These are phyloP conservation scores for Tremella yokohamensis DNA, from an alignment of 768 basidiomycete species.

Conservation along the genomic window DNA sequence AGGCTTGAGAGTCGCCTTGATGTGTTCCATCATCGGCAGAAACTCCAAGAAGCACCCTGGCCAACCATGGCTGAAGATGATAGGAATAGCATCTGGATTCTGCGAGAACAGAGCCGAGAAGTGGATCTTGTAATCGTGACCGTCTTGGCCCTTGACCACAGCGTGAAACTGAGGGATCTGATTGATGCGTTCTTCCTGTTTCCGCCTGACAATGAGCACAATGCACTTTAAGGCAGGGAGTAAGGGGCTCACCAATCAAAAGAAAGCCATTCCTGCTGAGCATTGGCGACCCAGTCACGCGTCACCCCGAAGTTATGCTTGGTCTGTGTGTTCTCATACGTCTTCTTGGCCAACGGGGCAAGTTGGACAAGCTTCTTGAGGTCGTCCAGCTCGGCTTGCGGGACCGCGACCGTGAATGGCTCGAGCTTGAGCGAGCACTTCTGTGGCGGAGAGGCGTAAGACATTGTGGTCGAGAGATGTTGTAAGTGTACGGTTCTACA, in stretches of 20 bases:
- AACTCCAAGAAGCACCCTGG: slow-evolving; percentile 30
- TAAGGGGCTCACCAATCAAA: slow-evolving; percentile 28
- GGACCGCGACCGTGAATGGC: slow-evolving; percentile 27
- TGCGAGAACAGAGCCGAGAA: slow-evolving; percentile 30
- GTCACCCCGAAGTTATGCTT: slow-evolving; percentile 26
- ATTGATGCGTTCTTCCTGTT: slow-evolving; percentile 30
- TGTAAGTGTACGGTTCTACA: too few relatives aligned
- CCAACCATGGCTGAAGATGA: slow-evolving; percentile 37
- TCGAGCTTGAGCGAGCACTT: neutral
- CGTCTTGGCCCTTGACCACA: slow-evolving; percentile 17
- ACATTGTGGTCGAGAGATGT: too few relatives aligned
- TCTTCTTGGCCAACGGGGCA: slow-evolving; percentile 22
- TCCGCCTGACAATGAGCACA: slow-evolving; percentile 18
- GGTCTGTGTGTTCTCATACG: slow-evolving; percentile 26
- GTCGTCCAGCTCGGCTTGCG: slow-evolving; percentile 31
- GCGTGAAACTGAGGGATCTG: slow-evolving; percentile 21
- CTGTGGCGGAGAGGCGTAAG: too few relatives aligned
- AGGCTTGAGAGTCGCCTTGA: slow-evolving; percentile 18
- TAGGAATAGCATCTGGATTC: slow-evolving; percentile 23
- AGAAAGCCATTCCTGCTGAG: slow-evolving; percentile 20
- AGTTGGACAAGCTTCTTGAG: slow-evolving; percentile 22
- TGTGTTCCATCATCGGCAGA: slow-evolving; percentile 17
- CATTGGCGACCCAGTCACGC: slow-evolving; percentile 27
- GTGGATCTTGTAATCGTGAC: slow-evolving; percentile 24
- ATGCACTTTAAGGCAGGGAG: neutral